A percentile compares a stretch with the other conserved stretches of the same genome.
Evolutionary conservation across 1,139 yeast genomes (phyloP).

Genomic region (Kluyveromyces sp.): DNA sequence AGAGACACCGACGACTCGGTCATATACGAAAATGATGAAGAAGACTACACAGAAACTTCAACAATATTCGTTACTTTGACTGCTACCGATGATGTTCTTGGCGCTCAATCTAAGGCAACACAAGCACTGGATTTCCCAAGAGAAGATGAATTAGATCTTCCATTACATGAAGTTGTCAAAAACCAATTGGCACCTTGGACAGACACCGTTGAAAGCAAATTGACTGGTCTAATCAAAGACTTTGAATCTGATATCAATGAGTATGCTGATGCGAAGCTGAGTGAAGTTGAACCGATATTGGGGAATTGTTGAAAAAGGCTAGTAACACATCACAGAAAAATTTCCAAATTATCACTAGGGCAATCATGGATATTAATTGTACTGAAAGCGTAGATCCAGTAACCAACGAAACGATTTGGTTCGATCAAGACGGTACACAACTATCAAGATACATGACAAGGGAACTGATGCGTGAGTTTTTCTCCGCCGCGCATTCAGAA

Average conservation of each 20-base stretch:
- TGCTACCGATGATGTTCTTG: conserved; percentile 6
- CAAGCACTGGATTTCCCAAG: background rate
- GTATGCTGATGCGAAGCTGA: conserved; percentile 32
- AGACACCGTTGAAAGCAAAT: conserved; percentile 15
- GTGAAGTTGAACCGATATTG: conserved; percentile 33
- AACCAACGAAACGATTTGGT: conserved; percentile 33
- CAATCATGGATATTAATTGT: conserved; percentile 44
- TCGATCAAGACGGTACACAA: conserved; percentile 30
- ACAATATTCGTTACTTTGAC: conserved; percentile 14
- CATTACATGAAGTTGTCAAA: conserved; percentile 14
- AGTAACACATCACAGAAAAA: conserved; percentile 38
- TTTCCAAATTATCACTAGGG: conserved; percentile 40
- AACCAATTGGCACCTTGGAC: conserved; percentile 18
- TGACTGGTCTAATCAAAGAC: conserved; percentile 10
- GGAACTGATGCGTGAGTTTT: conserved; percentile 47
- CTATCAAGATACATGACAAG: conserved; percentile 40
- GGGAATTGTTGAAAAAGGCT: conserved; percentile 36
- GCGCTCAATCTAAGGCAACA: background rate
- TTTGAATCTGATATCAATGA: conserved; percentile 30
- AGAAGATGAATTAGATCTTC: conserved; percentile 8
- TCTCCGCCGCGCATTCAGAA: conserved; percentile 29
- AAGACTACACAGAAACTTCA: conserved; percentile 15
- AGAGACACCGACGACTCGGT: conserved; percentile 8
- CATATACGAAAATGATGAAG: conserved; percentile 6
- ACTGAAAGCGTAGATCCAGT: conserved; percentile 38